Base-by-base conservation (phyloP, 352 stramenopile species). In the Phytophthora megakarya region DNA sequence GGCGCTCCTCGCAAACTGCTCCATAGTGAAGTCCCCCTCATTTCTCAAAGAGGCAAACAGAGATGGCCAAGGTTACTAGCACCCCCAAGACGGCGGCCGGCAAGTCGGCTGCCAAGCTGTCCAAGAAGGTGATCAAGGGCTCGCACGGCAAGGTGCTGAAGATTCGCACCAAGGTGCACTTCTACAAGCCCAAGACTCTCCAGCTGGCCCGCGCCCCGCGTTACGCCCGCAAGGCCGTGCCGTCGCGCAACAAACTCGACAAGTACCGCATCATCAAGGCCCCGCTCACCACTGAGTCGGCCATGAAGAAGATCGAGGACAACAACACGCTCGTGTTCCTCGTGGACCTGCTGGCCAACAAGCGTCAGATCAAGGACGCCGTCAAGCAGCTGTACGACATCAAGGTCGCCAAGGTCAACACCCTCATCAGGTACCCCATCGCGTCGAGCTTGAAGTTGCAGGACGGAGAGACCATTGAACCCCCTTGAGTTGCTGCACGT, bases 281-380 rank as follows among this genome's bases (percentile, higher is more conserved):
- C 62, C 98, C 98, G 37, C 81, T 99, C 48, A 99, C 98, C 53
- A 99, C 98, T 33, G 97, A 99, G 83, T 98, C 96, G 72, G 98
- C 98, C 60, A 99, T 99, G 98, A 99, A 99, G 88, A 99, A 99
- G 83, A 99, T 99, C 69, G 98, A 99, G 75, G 97, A 99, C 84
- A 98, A 98, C 92, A 99, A 99, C 93, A 99, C 98, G 71, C 93
- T 99, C 72, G 98, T 99, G 66, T 99, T 99, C 89, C 98, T 99
- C 73, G 97, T 99, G 47, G 97, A 99, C 76, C 89, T 99, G 53
- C 94, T 97, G 68, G 88, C 98, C 70, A 99, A 99, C 93, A 99
- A 99, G 95, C 93, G 97, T 67, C 98, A 99, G 92, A 99, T 99
- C 89, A 99, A 99, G 93, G 86, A 98, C 62, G 97, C 98, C 55